Conservation (phyloP, 1,284 basidiomycete genomes). For the Sporisorium iseilematis-ciliati region DNA sequence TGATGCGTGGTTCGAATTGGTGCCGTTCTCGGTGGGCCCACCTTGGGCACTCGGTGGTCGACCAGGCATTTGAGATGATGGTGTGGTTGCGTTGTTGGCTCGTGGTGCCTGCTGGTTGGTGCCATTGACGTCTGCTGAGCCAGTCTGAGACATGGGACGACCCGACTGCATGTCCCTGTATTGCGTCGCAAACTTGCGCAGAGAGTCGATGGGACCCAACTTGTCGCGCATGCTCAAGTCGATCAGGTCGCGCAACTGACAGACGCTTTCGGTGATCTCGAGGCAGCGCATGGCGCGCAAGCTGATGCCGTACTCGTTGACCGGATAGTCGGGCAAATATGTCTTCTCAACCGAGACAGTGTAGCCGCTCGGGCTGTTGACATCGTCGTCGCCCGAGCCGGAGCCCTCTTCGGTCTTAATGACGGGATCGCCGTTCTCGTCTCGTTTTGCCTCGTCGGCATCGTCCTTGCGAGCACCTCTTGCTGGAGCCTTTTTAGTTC, state of each 20-base stretch:
- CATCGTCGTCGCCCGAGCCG: slow-evolving; percentile 32
- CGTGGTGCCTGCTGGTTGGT: slow-evolving; percentile 4
- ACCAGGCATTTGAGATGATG: slow-evolving; percentile 29
- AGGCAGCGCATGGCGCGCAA: slow-evolving; percentile 62
- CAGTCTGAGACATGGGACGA: slow-evolving; percentile 20
- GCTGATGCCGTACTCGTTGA: slow-evolving; percentile 65
- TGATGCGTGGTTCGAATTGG: slow-evolving; percentile 34
- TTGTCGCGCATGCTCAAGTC: slow-evolving; percentile 53
- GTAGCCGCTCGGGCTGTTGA: slow-evolving; percentile 31
- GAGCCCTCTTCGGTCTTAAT: slow-evolving; percentile 34
- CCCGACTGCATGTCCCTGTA: slow-evolving; percentile 44
- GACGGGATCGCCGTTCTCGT: slow-evolving; percentile 30
- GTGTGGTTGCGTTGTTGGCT: slow-evolving; percentile 11
- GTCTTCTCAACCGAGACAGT: slow-evolving; percentile 50
- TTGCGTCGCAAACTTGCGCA: slow-evolving; percentile 50
- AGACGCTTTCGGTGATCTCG: slow-evolving; percentile 63
- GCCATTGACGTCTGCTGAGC: slow-evolving; percentile 17
- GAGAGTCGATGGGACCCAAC: slow-evolving; percentile 50
- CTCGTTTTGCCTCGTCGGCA: slow-evolving; percentile 21
- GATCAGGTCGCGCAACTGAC: slow-evolving; percentile 60
- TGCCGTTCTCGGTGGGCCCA: slow-evolving; percentile 24
- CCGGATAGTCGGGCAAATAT: slow-evolving; percentile 57
- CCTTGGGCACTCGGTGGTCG: slow-evolving; percentile 43
- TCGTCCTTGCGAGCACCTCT: slow-evolving; percentile 42
- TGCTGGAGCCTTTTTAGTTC: slow-evolving; percentile 24